Percentiles rank a stretch among this genome's conserved stretches.
These are phyloP conservation scores for Asparagopsis taxiformis DNA, from an alignment of 31 red algal genomes.

Conservation along the genomic window DNA sequence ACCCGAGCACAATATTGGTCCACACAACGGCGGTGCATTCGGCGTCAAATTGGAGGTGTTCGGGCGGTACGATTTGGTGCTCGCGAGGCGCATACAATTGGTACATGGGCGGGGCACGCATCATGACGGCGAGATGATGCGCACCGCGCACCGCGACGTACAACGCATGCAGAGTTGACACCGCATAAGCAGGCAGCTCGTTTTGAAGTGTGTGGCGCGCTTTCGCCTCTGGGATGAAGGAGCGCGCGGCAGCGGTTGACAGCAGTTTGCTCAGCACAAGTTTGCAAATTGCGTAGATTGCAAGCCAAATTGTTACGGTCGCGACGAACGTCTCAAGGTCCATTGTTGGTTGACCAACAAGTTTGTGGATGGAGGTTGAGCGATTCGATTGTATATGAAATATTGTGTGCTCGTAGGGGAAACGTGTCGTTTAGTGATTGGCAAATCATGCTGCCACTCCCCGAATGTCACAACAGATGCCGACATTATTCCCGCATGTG, in stretches of 20 bases:
- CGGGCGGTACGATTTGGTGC: conserved; percentile 12
- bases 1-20: conserved; percentile 45
- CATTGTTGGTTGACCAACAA: too few relatives aligned
- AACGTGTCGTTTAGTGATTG: too few relatives aligned
- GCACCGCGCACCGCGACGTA: conserved; percentile 38
- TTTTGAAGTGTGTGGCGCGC: conserved; percentile 17
- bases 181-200: conserved; percentile 44
- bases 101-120: conserved; percentile 16
- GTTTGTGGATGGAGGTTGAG: too few relatives aligned
- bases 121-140: conserved; percentile 38
- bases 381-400: too few relatives aligned
- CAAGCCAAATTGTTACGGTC: too few relatives aligned
- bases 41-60: conserved; percentile 1
- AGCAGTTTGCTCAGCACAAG: too few relatives aligned
- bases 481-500: too few relatives aligned
- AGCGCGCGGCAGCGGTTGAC: background rate
- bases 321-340: too few relatives aligned
- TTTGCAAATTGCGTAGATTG: too few relatives aligned
- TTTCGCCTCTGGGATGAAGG: conserved; percentile 19
- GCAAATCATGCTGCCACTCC: too few relatives aligned
- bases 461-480: too few relatives aligned
- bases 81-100: background rate
- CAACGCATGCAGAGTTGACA: conserved; percentile 72
- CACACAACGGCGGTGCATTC: conserved; percentile 21
- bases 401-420: too few relatives aligned